phyloP scores from a whole-genome alignment of 2,329 filamentous ascomycete species.

The Laburnicola sp. region DNA sequence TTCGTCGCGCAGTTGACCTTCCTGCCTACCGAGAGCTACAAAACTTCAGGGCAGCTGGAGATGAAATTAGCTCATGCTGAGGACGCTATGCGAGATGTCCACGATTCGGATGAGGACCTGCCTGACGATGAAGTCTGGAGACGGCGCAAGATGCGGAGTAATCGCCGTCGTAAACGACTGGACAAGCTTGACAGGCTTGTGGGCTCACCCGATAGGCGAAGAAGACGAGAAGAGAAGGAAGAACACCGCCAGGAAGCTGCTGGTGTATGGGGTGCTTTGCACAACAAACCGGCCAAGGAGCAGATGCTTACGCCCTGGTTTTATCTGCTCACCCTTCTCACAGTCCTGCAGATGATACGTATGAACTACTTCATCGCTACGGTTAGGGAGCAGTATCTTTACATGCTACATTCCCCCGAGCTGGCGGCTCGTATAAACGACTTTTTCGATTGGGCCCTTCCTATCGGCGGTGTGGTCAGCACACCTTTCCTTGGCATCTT shows the following conservation, averaged over 20 bases:
- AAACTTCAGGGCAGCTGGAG: constrained; percentile 57
- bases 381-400: constrained; percentile 76
- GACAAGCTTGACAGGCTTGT: constrained; percentile 73
- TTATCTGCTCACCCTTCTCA: constrained; percentile 79
- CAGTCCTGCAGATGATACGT: constrained; percentile 57
- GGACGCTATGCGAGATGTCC: constrained; percentile 48
- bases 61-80: constrained; percentile 40
- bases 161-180: constrained; percentile 59
- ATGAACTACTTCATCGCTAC: constrained; percentile 96
- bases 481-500: constrained; percentile 82
- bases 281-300: constrained; percentile 67
- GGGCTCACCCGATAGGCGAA: constrained; percentile 64
- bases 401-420: constrained; percentile 65
- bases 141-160: constrained; percentile 40
- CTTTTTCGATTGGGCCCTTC: constrained; percentile 82
- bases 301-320: constrained; percentile 85
- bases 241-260: constrained; percentile 68
- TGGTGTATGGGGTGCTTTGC: constrained; percentile 84
- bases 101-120: constrained; percentile 59
- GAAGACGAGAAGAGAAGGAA: constrained; percentile 63
- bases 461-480: constrained; percentile 74
- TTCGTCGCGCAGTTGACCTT: constrained; percentile 67
- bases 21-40: constrained; percentile 77
- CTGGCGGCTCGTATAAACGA: constrained; percentile 71
- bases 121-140: constrained; percentile 54